A percentile compares a stretch with the other conserved stretches of the same genome.
phyloP scores from a whole-genome alignment of 768 basidiomycete genomes.

The Rhodosporidiobolus odoratus region DNA sequence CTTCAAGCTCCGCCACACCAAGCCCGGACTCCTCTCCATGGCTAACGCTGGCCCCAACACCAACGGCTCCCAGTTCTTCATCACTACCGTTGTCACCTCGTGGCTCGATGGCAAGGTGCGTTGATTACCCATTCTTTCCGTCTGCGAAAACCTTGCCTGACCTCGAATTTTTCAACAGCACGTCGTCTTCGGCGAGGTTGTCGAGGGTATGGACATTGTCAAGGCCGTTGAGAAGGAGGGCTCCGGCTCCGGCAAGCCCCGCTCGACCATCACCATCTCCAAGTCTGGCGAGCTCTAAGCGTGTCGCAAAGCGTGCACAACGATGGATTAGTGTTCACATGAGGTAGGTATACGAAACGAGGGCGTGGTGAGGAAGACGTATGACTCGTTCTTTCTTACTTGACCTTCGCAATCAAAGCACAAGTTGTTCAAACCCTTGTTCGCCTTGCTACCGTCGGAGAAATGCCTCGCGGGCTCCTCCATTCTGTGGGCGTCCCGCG shows the following conservation, averaged over 20 bases:
- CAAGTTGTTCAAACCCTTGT: too few relatives aligned
- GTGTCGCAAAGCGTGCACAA: too few relatives aligned
- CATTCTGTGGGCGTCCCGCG: too few relatives aligned
- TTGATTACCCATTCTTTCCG: too few relatives aligned
- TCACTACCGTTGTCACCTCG: slow-evolving; percentile 33
- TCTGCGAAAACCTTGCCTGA: not conserved
- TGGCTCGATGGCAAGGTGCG: slow-evolving; percentile 50
- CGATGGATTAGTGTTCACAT: too few relatives aligned
- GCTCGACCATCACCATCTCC: slow-evolving; percentile 29
- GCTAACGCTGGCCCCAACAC: slow-evolving; percentile 87
- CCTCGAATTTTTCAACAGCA: slow-evolving; percentile 34
- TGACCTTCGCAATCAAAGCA: too few relatives aligned
- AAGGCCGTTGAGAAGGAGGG: slow-evolving; percentile 42
- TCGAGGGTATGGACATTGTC: slow-evolving; percentile 42
- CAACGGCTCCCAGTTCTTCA: slow-evolving; percentile 52
- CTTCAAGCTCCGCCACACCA: slow-evolving; percentile 92
- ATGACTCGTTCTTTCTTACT: too few relatives aligned
- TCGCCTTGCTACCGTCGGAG: too few relatives aligned
- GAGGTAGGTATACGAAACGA: too few relatives aligned
- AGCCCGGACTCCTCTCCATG: slow-evolving; percentile 90
- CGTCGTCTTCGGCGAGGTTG: slow-evolving; percentile 48
- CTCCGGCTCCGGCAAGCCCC: slow-evolving; percentile 38
- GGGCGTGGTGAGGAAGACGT: too few relatives aligned
- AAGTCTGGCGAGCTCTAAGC: slow-evolving; percentile 17
- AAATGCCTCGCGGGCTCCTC: too few relatives aligned